These are phyloP conservation scores for Penicillium manginii DNA, from an alignment of 495 filamentous ascomycete species.

Conservation along the genomic window DNA sequence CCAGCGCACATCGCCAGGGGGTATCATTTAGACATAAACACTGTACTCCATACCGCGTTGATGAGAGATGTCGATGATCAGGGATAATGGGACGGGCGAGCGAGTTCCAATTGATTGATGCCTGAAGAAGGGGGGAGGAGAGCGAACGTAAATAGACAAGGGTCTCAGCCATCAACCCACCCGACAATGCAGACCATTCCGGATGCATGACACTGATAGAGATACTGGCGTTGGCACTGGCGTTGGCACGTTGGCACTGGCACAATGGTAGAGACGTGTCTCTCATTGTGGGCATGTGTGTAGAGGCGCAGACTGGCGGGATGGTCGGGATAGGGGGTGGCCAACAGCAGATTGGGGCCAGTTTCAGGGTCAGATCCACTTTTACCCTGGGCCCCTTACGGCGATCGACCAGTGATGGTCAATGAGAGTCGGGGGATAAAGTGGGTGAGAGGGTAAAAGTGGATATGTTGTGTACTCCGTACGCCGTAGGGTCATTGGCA, in stretches of 20 bases:
- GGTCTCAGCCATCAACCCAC: conserved; percentile 2
- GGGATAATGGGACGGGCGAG: no score
- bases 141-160: not conserved
- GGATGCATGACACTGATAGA: no score
- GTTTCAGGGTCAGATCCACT: conserved; percentile 5
- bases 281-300: no score
- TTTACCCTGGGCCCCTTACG: not conserved
- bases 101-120: no score
- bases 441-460: not conserved
- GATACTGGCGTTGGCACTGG: no score
- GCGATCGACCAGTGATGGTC: not conserved
- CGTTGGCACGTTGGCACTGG: not conserved
- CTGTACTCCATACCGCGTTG: not conserved
- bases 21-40: not conserved
- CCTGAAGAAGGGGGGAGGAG: not conserved
- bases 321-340: conserved; percentile 1
- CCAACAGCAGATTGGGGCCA: not conserved
- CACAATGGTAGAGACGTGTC: not conserved
- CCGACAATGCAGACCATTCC: not conserved
- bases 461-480: no score
- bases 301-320: not conserved
- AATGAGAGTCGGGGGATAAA: conserved; percentile 2
- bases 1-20: not conserved
- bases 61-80: no score
- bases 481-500: not conserved